Evolutionary conservation across 495 filamentous ascomycete species (phyloP), one percentile per base, ranked within the genome.

Genomic region (Daldinia vernicosa): DNA sequence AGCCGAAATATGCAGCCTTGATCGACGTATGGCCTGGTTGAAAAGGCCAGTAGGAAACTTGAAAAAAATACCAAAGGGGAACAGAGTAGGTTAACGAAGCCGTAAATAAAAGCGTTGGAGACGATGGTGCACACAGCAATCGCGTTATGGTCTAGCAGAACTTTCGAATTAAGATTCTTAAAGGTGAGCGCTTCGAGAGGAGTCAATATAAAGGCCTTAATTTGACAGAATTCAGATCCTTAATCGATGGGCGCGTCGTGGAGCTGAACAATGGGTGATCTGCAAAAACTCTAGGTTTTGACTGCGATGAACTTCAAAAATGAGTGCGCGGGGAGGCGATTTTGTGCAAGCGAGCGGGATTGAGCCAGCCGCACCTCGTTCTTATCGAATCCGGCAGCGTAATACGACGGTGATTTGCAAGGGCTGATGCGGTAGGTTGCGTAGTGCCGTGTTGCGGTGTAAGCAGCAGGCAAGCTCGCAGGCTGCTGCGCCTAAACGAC

Each of bases 381-480:
- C 55, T 75, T 60, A 65, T 63, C 67, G 71, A 74, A 59, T 66
- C 24, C 66, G 61, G 67, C 74, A 70, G 74, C 74, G 75, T 74
- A 77, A 76, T 77, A 76, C 75, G 75, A 77, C 75, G 63, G 74
- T 74, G 67, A 74, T 63, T 53, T 70, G 69, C 75, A 73, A 72
- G 75, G 72, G 75, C 75, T 30, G 63, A 65, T 66, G 62, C 61
- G 66, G 69, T 60, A 60, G 59, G 55, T 60, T 59, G 62, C 56
- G 35, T 66, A 50, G 66, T 67, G 55, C 67, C 67, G 64, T 74
- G 75, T 71, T 76, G 75, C 70, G 75, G 71, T 69, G 70, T 73
- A 66, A 69, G 66, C 66, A 69, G 47, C 59, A 63, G 60, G 65
- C 50, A 63, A 65, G 65, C 50, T 65, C 56, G 56, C 56, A 59